Evolutionary conservation across 768 basidiomycete species (phyloP).

Genomic region (Pleurotus sapidus): DNA sequence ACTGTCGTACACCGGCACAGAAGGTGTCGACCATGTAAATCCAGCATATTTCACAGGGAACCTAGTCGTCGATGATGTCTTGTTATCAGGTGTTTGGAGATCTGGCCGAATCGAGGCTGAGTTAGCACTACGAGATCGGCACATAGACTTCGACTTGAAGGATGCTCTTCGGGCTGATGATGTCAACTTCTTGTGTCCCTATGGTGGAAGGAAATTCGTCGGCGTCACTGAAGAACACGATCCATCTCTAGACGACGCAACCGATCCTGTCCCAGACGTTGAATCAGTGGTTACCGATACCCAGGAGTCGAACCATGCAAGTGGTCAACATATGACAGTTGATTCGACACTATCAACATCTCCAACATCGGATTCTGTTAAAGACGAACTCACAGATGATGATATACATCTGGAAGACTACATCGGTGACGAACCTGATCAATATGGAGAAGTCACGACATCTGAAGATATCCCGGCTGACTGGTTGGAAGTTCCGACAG

Average conservation of each 20-base stretch:
- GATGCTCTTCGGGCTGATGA: not conserved
- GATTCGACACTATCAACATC: not conserved
- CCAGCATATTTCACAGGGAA: not conserved
- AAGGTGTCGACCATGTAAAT: constrained; percentile 7
- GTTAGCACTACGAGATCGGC: not conserved
- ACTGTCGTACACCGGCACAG: not conserved
- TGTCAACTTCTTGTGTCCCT: not conserved
- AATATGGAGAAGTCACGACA: not conserved
- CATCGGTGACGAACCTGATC: not conserved
- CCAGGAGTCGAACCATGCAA: not conserved
- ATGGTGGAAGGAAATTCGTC: not conserved
- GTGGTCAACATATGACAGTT: too few species aligned
- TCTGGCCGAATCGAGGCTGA: not conserved
- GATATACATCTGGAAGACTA: not conserved
- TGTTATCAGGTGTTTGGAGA: not conserved
- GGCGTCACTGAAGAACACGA: not conserved
- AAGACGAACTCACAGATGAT: not conserved
- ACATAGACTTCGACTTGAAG: not conserved
- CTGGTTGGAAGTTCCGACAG: not conserved
- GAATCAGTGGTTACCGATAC: not conserved
- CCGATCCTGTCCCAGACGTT: not conserved
- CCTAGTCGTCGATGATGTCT: not conserved
- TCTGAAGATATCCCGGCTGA: not conserved
- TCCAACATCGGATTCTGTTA: not conserved
- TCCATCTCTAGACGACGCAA: not conserved